Evolutionary conservation across 371 early-diverging fungal species (phyloP).

Genomic region (Actinomortierella ambigua): DNA sequence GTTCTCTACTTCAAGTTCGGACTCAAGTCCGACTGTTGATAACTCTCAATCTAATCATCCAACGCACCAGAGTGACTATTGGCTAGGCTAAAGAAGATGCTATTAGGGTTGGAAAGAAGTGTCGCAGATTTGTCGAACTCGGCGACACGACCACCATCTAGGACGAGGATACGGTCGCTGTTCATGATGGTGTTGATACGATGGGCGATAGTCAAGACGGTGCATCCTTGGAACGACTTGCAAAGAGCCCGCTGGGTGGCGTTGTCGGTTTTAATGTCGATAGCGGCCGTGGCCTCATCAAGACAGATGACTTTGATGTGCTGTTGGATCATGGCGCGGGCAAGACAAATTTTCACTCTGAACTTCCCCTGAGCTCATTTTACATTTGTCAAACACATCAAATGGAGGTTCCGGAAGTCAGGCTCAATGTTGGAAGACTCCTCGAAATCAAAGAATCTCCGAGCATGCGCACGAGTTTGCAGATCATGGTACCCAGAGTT

Average conservation of each 20-base stretch:
- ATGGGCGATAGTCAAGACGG: constrained; percentile 85
- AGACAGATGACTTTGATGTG: constrained; percentile 74
- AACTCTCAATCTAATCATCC: too few species aligned
- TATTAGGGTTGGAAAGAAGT: constrained; percentile 53
- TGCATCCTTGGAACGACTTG: constrained; percentile 77
- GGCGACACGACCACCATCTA: constrained; percentile 65
- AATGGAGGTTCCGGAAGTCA: too few species aligned
- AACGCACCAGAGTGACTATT: constrained; percentile 12
- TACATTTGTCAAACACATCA: too few species aligned
- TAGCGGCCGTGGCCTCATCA: constrained; percentile 65
- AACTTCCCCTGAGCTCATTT: too few species aligned
- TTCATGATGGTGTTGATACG: constrained; percentile 81
- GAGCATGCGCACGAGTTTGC: too few species aligned
- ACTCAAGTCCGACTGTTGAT: too few species aligned
- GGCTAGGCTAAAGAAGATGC: constrained; percentile 63
- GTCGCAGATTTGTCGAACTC: constrained; percentile 68
- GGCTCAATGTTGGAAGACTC: too few species aligned
- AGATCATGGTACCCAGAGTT: too few species aligned
- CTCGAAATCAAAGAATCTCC: too few species aligned
- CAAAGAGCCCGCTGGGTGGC: constrained; percentile 80
- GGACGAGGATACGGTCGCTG: constrained; percentile 68
- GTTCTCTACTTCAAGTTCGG: too few species aligned
- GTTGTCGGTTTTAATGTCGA: constrained; percentile 72
- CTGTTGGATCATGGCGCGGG: constrained; percentile 65
- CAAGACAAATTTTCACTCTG: too few species aligned